Conservation (phyloP, 306 rosid species). For the Geum urbanum region DNA sequence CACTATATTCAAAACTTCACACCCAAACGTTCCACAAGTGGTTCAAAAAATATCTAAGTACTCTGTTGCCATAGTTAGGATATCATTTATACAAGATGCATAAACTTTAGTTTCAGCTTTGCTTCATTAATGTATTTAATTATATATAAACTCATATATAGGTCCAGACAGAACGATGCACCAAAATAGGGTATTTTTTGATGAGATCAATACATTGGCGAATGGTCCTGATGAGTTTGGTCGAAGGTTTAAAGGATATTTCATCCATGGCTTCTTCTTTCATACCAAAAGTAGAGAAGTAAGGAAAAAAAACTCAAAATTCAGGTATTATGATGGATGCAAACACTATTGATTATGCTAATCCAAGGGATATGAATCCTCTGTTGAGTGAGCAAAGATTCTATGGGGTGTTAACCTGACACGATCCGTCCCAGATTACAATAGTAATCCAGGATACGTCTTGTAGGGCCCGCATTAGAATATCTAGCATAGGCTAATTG, state of each 20-base stretch:
- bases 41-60: not conserved
- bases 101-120: not conserved
- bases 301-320: constrained; percentile 9
- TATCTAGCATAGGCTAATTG: too few species aligned
- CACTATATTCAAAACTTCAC: not conserved
- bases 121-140: too few species aligned
- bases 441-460: too few species aligned
- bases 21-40: not conserved
- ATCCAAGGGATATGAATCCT: too few species aligned
- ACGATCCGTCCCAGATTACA: too few species aligned
- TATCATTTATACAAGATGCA: too few species aligned
- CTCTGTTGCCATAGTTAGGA: too few species aligned
- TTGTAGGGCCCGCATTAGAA: too few species aligned
- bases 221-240: not conserved
- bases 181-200: not conserved
- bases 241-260: not conserved
- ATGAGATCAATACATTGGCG: not conserved
- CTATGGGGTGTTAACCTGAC: too few species aligned
- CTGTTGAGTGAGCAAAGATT: too few species aligned
- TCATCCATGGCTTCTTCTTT: not conserved
- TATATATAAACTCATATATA: not conserved
- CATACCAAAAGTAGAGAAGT: not conserved
- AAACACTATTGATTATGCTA: too few species aligned
- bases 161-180: not conserved
- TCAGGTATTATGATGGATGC: not conserved